Evolutionary conservation across 2,329 filamentous ascomycete genomes (phyloP), one percentile per base, ranked within the genome.

Genomic region (Fusarium nygamai): DNA sequence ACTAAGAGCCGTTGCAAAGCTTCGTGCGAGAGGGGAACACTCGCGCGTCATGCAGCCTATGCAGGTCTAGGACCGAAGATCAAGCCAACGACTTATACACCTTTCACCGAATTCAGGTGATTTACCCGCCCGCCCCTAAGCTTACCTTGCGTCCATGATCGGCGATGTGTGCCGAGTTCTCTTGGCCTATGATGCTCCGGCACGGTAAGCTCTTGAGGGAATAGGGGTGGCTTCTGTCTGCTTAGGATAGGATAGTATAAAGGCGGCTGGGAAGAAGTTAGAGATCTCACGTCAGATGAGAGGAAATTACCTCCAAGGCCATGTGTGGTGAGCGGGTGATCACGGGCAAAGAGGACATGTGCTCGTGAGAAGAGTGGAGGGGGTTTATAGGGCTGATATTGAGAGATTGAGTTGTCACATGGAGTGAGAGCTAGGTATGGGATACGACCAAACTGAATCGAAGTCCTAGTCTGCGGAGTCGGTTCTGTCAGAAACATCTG

Each of bases 241-340:
- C 34, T 53, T 34, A 39, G 57, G 47, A 44, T 24, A 64, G n/a
- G 47, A 39, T 17, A 53, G n/a, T 41, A 61, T 39, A 39, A 44
- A 57, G 51, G 31, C 50, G 43, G 44, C 20, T 64, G 34, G 56
- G 43, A 33, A 48, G 27, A 63, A 72, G 73, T 77, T 78, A 77
- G 63, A 70, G 67, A 69, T 78, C 75, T 78, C 44, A 78, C 76
- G 76, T 78, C 75, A 78, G 76, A 78, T 64, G 58, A 62, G 46
- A 56, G 51, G 56, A 38, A 67, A 66, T 59, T 41, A 64, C 47
- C 33, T 19, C 39, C 31, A 36, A 61, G 65, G 47, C 44, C 59
- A 29, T 66, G 53, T 59, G 46, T 43, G 51, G 59, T 64, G 63
- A 64, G 64, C 72, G 71, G 65, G 71, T 76, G 75, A 72, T 76